Evolutionary conservation across 345 rosid species (phyloP), one percentile per base, ranked within the genome.

Genomic region (Carallia brachiata): DNA sequence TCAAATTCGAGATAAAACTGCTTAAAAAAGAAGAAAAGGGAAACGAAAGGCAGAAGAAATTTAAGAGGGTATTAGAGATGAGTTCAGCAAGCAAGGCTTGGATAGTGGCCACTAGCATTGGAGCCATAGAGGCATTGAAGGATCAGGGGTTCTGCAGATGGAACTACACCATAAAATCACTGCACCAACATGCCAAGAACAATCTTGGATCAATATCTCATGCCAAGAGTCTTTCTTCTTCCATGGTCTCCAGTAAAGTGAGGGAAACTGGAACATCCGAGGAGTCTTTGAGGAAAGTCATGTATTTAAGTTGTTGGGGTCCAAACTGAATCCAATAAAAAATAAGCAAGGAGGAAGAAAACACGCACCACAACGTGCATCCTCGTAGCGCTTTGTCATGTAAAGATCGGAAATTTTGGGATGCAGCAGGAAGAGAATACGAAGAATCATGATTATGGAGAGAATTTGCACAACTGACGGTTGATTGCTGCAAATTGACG

Each of bases 71-170:
- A 76, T 59, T 18, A 3, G 13, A 44, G 28, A 75, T 69, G 75
- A 70, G 83, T 62, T 71, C 69, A 36, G 23, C 81, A 6, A 83
- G 81, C 67, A 85, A 79, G 52, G 78, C 90, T 1, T 90, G 89
- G 87, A 27, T 66, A 0, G 85, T 81, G 3, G 90, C 86, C 1
- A 78, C 76, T 13, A 79, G 81, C 31, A 62, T 89, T 10, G 96
- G 82, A 32, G 85, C 84, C 6, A 87, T 90, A 32, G 92, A 85
- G 74, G 87, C 89, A 2, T 31, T 83, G 23, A 90, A 89, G 40
- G 91, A 87, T 50, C 88, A 84, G 28, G 90, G 92, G 0, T 61
- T 87, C 55, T 83, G 90, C 47, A 73, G 94, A 31, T 87, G 88
- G 88, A 90, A 82, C 70, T 80, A 78, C 76, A 32, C 70, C 31